Conservation (phyloP, 208 protist species). For the Leishmania arabica region DNA sequence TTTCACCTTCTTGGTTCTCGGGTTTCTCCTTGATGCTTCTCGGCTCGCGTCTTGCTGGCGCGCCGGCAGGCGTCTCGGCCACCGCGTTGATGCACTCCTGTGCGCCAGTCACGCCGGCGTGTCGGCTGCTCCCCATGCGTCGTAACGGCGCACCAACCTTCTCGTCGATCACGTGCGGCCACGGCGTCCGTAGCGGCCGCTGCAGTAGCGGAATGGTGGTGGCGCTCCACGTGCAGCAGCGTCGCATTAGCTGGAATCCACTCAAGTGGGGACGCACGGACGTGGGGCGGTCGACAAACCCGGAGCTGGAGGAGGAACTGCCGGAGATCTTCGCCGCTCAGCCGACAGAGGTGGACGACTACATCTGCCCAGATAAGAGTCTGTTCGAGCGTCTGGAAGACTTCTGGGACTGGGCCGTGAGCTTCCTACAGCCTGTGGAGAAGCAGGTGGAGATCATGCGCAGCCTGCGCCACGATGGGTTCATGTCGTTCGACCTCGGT, state of each 20-base stretch:
- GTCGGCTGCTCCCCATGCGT: not conserved
- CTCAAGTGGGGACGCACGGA: slow-evolving; percentile 41
- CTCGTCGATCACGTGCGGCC: not conserved
- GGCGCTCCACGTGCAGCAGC: slow-evolving; percentile 28
- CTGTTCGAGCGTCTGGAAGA: slow-evolving; percentile 84
- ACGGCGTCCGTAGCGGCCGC: not conserved
- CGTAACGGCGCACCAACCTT: not conserved
- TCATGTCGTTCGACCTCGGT: slow-evolving; percentile 74
- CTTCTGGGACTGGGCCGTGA: slow-evolving; percentile 87
- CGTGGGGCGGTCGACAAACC: slow-evolving; percentile 38
- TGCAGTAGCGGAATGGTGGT: not conserved
- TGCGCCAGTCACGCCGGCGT: not conserved
- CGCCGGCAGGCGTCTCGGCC: slow-evolving; percentile 3
- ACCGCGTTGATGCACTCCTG: not conserved
- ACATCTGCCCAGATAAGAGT: slow-evolving; percentile 85
- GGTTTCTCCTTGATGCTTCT: slow-evolving; percentile 13
- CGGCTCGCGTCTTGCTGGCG: not conserved
- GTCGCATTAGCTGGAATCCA: slow-evolving; percentile 71
- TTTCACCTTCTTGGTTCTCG: not conserved
- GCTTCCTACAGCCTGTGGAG: slow-evolving; percentile 85
- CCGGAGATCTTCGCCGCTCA: slow-evolving; percentile 86
- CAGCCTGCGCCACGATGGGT: slow-evolving; percentile 61
- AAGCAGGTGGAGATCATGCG: slow-evolving; percentile 90
- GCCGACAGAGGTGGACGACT: slow-evolving; percentile 85
- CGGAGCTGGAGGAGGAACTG: slow-evolving; percentile 78